A percentile compares a stretch with the other conserved stretches of the same genome.
Evolutionary conservation across 805 yeast genomes (phyloP).

Genomic region (Candida parachauliodes): DNA sequence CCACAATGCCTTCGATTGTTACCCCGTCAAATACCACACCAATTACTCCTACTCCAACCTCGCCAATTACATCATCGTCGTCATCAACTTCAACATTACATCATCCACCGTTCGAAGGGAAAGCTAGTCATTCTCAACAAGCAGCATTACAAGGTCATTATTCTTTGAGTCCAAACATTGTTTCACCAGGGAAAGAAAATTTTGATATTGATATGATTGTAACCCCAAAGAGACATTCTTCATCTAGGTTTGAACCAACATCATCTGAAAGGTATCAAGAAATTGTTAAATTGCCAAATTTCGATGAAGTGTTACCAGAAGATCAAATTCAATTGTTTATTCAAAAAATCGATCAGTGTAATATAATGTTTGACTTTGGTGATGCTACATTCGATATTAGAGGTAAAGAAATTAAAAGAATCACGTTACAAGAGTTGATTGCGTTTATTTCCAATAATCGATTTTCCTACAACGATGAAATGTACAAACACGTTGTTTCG

Average conservation of each 20-base stretch:
- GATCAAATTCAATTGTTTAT: conserved; percentile 77
- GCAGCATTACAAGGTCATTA: conserved; percentile 16
- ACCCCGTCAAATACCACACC: not conserved
- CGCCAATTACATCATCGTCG: conserved; percentile 20
- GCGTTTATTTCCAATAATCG: conserved; percentile 82
- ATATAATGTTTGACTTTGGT: conserved; percentile 86
- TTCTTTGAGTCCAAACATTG: conserved; percentile 31
- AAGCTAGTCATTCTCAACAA: conserved; percentile 21
- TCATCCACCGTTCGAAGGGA: conserved; percentile 2
- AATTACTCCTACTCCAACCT: conserved; percentile 18
- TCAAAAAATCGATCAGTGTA: conserved; percentile 91
- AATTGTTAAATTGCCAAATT: conserved; percentile 74
- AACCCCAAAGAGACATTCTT: conserved; percentile 83
- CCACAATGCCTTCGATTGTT: conserved; percentile 7
- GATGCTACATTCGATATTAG: conserved; percentile 90
- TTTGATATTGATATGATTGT: conserved; percentile 75
- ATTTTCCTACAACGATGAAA: conserved; percentile 82
- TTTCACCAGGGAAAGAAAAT: conserved; percentile 62
- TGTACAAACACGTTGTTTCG: conserved; percentile 81
- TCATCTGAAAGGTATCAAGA: conserved; percentile 41
- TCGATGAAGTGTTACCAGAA: conserved; percentile 80
- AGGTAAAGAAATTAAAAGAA: conserved; percentile 88
- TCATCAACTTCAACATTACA: conserved; percentile 11
- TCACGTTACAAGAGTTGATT: conserved; percentile 83
- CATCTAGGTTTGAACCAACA: conserved; percentile 81